Evolutionary conservation across 768 basidiomycete genomes (phyloP).

Genomic region (Leccinum sublutescens): DNA sequence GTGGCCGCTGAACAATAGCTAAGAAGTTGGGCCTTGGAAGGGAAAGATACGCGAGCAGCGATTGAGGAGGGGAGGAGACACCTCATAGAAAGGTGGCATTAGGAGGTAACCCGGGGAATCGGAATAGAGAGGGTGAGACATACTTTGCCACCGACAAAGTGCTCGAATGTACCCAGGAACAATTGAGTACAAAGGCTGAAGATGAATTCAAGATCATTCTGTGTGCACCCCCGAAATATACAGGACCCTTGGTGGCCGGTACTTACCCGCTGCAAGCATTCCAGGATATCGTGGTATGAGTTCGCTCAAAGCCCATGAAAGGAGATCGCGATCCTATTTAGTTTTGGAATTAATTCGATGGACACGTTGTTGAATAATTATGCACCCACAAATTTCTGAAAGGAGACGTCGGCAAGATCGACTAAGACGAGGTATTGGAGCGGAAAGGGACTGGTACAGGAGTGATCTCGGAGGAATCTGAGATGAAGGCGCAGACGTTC

Average conservation of each 20-base stretch:
- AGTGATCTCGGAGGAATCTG: conserved; percentile 42
- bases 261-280: conserved; percentile 66
- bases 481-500: conserved; percentile 62
- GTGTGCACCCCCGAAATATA: neutral
- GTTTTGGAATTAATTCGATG: conserved; percentile 5
- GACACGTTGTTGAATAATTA: conserved; percentile 4
- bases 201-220: neutral
- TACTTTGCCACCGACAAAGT: conserved; percentile 68
- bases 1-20: conserved; percentile 49
- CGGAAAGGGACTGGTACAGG: conserved; percentile 34
- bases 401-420: conserved; percentile 57
- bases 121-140: conserved; percentile 25
- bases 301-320: conserved; percentile 64
- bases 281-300: conserved; percentile 72
- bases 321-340: conserved; percentile 55
- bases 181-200: conserved; percentile 69
- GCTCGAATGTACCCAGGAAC: conserved; percentile 70
- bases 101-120: conserved; percentile 1
- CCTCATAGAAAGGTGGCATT: conserved; percentile 35
- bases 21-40: conserved; percentile 53
- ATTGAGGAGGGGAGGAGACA: conserved; percentile 60
- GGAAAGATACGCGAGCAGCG: conserved; percentile 65
- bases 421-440: conserved; percentile 68
- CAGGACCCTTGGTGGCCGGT: neutral
- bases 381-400: conserved; percentile 55